phyloP scores from a whole-genome alignment of 306 rosid species.

The Fragaria vesca region DNA sequence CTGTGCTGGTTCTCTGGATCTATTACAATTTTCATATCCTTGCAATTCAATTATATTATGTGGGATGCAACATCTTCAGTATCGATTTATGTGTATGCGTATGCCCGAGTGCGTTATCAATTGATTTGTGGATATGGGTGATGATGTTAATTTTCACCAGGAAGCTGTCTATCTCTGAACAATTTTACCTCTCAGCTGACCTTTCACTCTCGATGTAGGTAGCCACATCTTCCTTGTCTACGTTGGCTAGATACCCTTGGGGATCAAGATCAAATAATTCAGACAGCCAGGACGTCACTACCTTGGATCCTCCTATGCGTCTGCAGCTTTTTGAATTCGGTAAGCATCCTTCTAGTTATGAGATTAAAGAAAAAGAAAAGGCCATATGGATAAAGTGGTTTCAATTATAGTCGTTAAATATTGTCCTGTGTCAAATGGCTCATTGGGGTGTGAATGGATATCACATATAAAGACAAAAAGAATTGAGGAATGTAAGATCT shows the following conservation, averaged over 20 bases:
- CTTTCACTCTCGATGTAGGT: slow-evolving; percentile 31
- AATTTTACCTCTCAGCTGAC: slow-evolving; percentile 21
- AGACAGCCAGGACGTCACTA: slow-evolving; percentile 25
- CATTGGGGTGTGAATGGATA: not conserved
- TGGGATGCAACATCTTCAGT: not conserved
- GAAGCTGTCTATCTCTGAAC: slow-evolving; percentile 18
- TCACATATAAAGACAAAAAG: not conserved
- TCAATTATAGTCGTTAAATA: not conserved
- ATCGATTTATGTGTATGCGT: not conserved
- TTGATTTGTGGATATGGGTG: not conserved
- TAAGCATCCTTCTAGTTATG: slow-evolving; percentile 30
- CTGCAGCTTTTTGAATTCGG: slow-evolving; percentile 95
- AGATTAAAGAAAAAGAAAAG: not conserved
- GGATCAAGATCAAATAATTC: slow-evolving; percentile 53
- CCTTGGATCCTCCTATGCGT: slow-evolving; percentile 45
- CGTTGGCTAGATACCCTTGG: slow-evolving; percentile 86
- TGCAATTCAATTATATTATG: not conserved
- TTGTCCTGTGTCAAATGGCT: not conserved
- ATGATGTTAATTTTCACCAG: not conserved
- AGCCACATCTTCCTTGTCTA: slow-evolving; percentile 71
- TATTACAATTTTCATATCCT: not conserved
- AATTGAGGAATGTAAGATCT: not conserved
- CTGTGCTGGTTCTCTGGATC: not conserved
- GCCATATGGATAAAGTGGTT: not conserved
- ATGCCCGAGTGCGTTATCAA: not conserved